These are phyloP conservation scores for Hygrocybe punicea DNA, from an alignment of 768 basidiomycete species.

Conservation along the genomic window DNA sequence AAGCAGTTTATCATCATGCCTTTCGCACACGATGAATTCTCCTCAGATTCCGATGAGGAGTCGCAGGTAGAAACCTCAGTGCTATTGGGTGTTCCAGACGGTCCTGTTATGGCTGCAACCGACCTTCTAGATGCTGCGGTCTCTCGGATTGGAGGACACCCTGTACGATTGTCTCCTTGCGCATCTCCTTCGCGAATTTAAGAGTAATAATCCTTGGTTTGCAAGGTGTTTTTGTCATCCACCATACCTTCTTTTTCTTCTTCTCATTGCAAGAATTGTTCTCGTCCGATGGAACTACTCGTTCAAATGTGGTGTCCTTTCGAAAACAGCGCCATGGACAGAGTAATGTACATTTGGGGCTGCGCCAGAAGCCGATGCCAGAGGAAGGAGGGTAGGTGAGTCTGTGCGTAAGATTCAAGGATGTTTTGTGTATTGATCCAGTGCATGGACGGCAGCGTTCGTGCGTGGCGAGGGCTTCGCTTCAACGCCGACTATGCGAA, in stretches of 20 bases:
- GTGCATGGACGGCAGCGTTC: conserved; percentile 49
- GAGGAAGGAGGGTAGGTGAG: conserved; percentile 73
- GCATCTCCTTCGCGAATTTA: conserved; percentile 43
- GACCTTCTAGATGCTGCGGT: conserved; percentile 76
- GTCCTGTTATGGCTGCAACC: conserved; percentile 49
- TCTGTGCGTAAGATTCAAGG: conserved; percentile 10
- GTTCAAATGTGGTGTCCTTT: conserved; percentile 90
- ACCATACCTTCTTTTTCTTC: conserved; percentile 59
- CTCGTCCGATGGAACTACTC: conserved; percentile 72
- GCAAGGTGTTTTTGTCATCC: conserved; percentile 70
- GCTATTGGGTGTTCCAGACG: conserved; percentile 78
- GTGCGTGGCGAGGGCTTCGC: conserved; percentile 76
- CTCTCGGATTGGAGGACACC: conserved; percentile 85
- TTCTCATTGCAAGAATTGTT: conserved; percentile 70
- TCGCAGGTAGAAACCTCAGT: conserved; percentile 67
- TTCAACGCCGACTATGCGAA: conserved; percentile 72
- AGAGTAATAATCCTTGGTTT: conserved; percentile 44
- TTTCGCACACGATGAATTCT: conserved; percentile 50
- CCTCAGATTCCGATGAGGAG: conserved; percentile 81
- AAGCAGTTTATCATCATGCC: conserved; percentile 35
- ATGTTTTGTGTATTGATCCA: conserved; percentile 5
- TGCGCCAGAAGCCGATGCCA: conserved; percentile 72
- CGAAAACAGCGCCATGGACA: conserved; percentile 79
- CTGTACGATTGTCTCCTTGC: conserved; percentile 65
- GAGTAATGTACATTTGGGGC: conserved; percentile 83